Conservation (phyloP, 176 grass and related monocot species). For the Urochloa ruziziensis region DNA sequence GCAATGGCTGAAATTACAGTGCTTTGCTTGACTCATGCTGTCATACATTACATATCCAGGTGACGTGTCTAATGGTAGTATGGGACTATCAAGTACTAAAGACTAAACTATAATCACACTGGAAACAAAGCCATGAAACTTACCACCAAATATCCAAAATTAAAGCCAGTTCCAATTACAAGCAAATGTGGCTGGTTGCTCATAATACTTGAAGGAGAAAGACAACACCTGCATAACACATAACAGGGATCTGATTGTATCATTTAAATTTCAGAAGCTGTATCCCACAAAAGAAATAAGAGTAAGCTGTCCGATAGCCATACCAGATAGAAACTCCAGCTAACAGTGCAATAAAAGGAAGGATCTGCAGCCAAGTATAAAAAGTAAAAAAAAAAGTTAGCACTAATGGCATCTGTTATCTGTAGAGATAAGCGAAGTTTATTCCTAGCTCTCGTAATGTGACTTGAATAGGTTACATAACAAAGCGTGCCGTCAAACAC, state of each 20-base stretch:
- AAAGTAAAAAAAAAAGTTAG: constrained; percentile 1
- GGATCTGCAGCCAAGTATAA: constrained; percentile 54
- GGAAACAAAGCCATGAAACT: constrained; percentile 18
- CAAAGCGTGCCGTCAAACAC: neutral
- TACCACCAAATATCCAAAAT: constrained; percentile 96
- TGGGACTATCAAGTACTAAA: neutral
- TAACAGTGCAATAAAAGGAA: constrained; percentile 74
- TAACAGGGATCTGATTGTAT: neutral
- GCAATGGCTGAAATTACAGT: neutral
- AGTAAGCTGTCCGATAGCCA: constrained; percentile 24
- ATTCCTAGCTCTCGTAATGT: neutral
- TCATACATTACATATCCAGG: constrained; percentile 5
- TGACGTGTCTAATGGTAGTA: neutral
- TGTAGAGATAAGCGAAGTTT: neutral
- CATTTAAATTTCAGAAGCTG: neutral
- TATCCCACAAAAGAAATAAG: constrained; percentile 2
- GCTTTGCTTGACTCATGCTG: neutral
- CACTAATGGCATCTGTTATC: neutral
- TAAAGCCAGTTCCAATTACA: constrained; percentile 92
- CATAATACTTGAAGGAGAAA: constrained; percentile 93
- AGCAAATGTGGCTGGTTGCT: constrained; percentile 90
- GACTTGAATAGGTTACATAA: neutral
- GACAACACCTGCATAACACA: constrained; percentile 61
- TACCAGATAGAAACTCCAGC: constrained; percentile 84
- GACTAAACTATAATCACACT: neutral